Evolutionary conservation across 352 stramenopile genomes (phyloP).

Genomic region (Peronospora destructor): DNA sequence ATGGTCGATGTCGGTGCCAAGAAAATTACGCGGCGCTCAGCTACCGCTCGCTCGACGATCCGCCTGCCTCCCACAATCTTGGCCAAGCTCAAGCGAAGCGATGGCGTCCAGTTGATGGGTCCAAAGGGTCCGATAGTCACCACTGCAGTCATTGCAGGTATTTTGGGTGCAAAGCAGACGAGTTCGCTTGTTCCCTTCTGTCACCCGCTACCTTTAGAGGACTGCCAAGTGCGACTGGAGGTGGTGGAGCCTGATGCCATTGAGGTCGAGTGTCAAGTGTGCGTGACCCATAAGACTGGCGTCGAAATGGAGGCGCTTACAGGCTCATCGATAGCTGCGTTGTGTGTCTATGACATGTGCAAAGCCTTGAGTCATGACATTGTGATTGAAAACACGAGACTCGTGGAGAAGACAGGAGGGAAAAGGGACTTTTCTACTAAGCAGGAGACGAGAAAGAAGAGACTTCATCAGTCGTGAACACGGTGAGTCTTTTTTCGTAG

Average conservation of each 20-base stretch:
- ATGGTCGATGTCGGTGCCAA: conserved; percentile 93
- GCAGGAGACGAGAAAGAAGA: conserved; percentile 3
- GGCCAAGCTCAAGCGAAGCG: conserved; percentile 45
- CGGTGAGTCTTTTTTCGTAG: no score
- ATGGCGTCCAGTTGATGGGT: conserved; percentile 37
- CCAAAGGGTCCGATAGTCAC: conserved; percentile 88
- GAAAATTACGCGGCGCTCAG: conserved; percentile 66
- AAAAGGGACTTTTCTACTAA: conserved; percentile 68
- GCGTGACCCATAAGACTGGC: conserved; percentile 90
- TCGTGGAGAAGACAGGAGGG: conserved; percentile 89
- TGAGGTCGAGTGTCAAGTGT: conserved; percentile 83
- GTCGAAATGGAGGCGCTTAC: conserved; percentile 95
- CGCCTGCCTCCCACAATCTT: conserved; percentile 79
- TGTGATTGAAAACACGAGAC: conserved; percentile 84
- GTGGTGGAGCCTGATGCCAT: conserved; percentile 52
- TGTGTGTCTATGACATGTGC: conserved; percentile 98
- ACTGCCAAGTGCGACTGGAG: conserved; percentile 84
- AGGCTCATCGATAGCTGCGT: conserved; percentile 88
- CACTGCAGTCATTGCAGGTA: conserved; percentile 89
- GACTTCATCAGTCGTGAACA: no score
- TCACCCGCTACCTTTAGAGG: conserved; percentile 88
- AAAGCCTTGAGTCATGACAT: conserved; percentile 96
- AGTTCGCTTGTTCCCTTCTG: conserved; percentile 91
- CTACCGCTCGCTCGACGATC: conserved; percentile 81
- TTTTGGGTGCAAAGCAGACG: conserved; percentile 91